phyloP scores from a whole-genome alignment of 164 flowering plant species.

The Piper betle region DNA sequence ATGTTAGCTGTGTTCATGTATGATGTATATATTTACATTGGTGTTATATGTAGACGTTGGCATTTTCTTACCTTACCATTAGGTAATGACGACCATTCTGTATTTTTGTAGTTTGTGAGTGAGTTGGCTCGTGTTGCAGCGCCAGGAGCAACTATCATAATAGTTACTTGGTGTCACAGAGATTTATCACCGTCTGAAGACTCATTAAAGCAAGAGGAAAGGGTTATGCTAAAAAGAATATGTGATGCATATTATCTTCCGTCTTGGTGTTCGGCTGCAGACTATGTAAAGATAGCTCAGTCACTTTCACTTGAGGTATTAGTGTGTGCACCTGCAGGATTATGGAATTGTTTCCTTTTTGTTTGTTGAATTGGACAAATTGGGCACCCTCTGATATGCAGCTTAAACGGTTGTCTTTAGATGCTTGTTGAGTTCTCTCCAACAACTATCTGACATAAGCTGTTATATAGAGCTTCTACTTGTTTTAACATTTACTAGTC shows the following conservation, averaged over 20 bases:
- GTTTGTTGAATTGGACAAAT: background rate
- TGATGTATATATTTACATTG: too few relatives aligned
- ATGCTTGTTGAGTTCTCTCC: too few relatives aligned
- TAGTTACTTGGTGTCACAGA: slow-evolving; percentile 92
- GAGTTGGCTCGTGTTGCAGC: slow-evolving; percentile 83
- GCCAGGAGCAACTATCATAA: slow-evolving; percentile 78
- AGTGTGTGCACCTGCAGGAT: too few relatives aligned
- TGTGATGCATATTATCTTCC: slow-evolving; percentile 76
- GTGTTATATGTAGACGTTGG: background rate
- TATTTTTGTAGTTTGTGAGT: slow-evolving; percentile 49
- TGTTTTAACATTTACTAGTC: too few relatives aligned
- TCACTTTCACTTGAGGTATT: slow-evolving; percentile 59
- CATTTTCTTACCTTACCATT: background rate
- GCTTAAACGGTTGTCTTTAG: too few relatives aligned
- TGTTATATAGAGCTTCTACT: too few relatives aligned
- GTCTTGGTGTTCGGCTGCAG: slow-evolving; percentile 83
- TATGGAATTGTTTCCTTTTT: too few relatives aligned
- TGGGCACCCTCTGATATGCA: background rate
- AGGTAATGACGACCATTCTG: background rate
- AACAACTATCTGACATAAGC: too few relatives aligned
- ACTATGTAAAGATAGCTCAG: slow-evolving; percentile 55
- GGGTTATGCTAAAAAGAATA: slow-evolving; percentile 42
- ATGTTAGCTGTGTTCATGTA: too few relatives aligned
- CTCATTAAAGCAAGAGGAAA: slow-evolving; percentile 52
- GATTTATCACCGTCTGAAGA: slow-evolving; percentile 59